Evolutionary conservation across 176 grass and related monocot species (phyloP).

Genomic region (Triticum turgidum): DNA sequence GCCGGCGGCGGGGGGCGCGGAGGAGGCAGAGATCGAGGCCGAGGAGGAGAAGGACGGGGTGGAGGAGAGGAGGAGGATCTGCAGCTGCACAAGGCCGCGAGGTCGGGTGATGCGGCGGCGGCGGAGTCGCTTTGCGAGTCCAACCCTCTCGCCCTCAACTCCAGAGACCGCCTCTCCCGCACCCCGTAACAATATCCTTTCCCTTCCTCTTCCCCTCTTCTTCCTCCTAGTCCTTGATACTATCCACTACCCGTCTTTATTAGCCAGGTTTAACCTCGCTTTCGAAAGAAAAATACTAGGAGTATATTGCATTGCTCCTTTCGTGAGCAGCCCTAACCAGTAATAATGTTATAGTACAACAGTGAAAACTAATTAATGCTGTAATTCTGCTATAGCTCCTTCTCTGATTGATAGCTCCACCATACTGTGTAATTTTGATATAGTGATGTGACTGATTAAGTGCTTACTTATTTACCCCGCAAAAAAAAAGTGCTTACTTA

Average conservation of each 20-base stretch:
- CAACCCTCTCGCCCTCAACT: slow-evolving; percentile 45
- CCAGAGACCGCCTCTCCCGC: slow-evolving; percentile 53
- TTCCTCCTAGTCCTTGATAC: not conserved
- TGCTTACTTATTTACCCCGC: not conserved
- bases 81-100: slow-evolving; percentile 43
- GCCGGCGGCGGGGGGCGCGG: slow-evolving; percentile 18
- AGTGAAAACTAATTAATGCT: not conserved
- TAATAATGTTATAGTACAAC: not conserved
- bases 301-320: not conserved
- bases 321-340: not conserved
- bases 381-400: not conserved
- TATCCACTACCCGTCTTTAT: not conserved
- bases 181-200: slow-evolving; percentile 17
- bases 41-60: slow-evolving; percentile 26
- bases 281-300: no score
- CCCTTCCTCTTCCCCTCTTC: not conserved
- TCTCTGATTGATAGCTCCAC: not conserved
- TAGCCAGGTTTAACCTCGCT: no score
- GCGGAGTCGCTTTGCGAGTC: slow-evolving; percentile 41
- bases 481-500: not conserved
- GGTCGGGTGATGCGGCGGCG: slow-evolving; percentile 36
- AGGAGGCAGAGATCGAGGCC: slow-evolving; percentile 13
- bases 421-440: not conserved
- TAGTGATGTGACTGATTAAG: not conserved
- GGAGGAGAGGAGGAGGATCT: slow-evolving; percentile 29